Percentiles rank a stretch among this genome's conserved stretches.
Evolutionary conservation across 78 protist genomes (phyloP).

Genomic region (Fonticula alba): DNA sequence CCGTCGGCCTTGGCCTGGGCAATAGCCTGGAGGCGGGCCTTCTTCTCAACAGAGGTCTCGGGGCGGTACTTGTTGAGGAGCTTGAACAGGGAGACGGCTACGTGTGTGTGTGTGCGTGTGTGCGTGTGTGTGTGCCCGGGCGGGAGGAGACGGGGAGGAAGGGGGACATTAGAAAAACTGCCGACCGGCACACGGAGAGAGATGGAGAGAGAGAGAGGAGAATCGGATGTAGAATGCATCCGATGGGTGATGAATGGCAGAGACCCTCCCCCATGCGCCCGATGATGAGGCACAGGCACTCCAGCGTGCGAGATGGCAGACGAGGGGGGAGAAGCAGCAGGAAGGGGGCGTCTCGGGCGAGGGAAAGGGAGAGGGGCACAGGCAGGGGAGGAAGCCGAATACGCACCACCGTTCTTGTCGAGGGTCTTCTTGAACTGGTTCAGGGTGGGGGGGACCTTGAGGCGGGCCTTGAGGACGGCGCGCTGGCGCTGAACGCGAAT

Average conservation of each 20-base stretch:
- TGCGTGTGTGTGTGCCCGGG: neutral
- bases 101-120: constrained; percentile 20
- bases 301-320: neutral
- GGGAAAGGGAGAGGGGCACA: neutral
- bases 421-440: constrained; percentile 84
- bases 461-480: constrained; percentile 65
- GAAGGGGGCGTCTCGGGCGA: neutral
- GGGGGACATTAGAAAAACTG: too few species aligned
- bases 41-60: constrained; percentile 59
- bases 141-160: neutral
- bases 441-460: constrained; percentile 89
- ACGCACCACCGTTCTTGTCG: constrained; percentile 45
- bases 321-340: neutral
- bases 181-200: too few species aligned
- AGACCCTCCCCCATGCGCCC: too few species aligned
- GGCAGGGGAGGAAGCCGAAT: neutral
- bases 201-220: too few species aligned
- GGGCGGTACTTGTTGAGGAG: constrained; percentile 83
- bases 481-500: constrained; percentile 86
- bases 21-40: constrained; percentile 30
- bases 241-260: neutral
- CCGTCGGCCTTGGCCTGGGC: constrained; percentile 42
- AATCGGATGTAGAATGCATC: neutral
- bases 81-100: constrained; percentile 38
- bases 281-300: neutral